Base-by-base conservation (phyloP, 345 rosid species). In the Cardamine chenopodiifolia region DNA sequence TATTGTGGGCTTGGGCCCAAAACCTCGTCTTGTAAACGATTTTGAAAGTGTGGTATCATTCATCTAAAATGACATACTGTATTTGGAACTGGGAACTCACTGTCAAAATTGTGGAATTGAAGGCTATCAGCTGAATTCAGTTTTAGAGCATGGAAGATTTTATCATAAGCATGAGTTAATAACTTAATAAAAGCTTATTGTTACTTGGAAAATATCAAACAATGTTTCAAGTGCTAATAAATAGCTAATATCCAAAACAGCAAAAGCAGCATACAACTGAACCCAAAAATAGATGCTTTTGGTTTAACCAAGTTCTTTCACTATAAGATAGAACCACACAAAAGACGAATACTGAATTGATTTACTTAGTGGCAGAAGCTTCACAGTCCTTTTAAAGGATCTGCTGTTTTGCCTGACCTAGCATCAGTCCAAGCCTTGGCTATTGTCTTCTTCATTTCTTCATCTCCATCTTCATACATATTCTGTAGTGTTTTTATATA, bases 401-500 rank as follows among this genome's bases (percentile, higher is more conserved):
- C 96, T 4, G 87, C 86, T 17, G 90, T 45, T 71, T 90, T 92
- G 60, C 99, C 99, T 11, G 99, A 86, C 81, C 98, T 86, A 19
- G 99, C 96, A 85, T 95, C 98, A 0, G 94, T 90, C 99, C 99
- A 92, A 26, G 99, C 99, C 78, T 92, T 95, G 3, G 99, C 99
- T 48, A 95, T 92, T 28, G 99, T 95, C 66, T 80, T 79, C 80
- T 95, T 95, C 97, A 89, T 90, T 25, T 95, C 97, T 0, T 95
- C 97, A 75, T 95, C 97, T 34, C 99, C 99, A 29, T 86, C 98
- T 56, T 92, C 96, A 1, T 95, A 95, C 99, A 95, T 88, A 60
- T 92, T 92, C 99, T 95, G 85, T 63, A 56, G 3, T 22, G 28
- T 8, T 66, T 17, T 8, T n/a, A 32, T 7, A 23, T 5, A 13